Conservation (phyloP, 441 rosid species). For the Melastoma candidum region DNA sequence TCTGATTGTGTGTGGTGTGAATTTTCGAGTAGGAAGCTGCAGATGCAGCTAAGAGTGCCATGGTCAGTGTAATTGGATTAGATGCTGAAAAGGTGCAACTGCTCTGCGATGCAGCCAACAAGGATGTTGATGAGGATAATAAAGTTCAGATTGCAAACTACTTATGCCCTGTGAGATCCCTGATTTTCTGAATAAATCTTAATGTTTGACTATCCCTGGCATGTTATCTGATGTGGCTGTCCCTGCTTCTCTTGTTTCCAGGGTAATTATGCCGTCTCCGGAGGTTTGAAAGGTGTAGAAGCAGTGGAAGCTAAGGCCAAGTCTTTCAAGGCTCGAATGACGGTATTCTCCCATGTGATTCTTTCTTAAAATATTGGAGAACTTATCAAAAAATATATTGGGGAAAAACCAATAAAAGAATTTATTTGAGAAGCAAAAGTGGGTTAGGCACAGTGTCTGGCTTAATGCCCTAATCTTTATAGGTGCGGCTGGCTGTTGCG, state of each 20-base stretch:
- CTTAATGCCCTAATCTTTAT: slow-evolving; percentile 5
- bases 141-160: slow-evolving; percentile 91
- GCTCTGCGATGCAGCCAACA: slow-evolving; percentile 86
- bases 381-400: neutral
- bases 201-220: neutral
- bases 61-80: slow-evolving; percentile 91
- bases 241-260: slow-evolving; percentile 16
- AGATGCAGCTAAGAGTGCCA: slow-evolving; percentile 90
- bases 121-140: slow-evolving; percentile 66
- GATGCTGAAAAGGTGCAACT: slow-evolving; percentile 78
- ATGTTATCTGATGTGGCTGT: neutral
- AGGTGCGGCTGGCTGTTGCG: slow-evolving; percentile 94
- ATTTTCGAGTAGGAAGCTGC: slow-evolving; percentile 67
- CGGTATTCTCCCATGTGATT: slow-evolving; percentile 28
- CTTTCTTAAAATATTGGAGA: neutral
- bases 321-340: slow-evolving; percentile 93
- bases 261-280: slow-evolving; percentile 98
- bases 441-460: neutral
- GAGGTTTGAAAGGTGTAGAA: slow-evolving; percentile 86
- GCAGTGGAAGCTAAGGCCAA: slow-evolving; percentile 91
- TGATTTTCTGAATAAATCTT: slow-evolving; percentile 1
- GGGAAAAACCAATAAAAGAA: too few species aligned
- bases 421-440: neutral
- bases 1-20: slow-evolving; percentile 3
- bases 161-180: slow-evolving; percentile 53